Evolutionary conservation across 1,139 yeast species (phyloP), one percentile per base, ranked within the genome.

Genomic region (Wickerhamiella infanticola): DNA sequence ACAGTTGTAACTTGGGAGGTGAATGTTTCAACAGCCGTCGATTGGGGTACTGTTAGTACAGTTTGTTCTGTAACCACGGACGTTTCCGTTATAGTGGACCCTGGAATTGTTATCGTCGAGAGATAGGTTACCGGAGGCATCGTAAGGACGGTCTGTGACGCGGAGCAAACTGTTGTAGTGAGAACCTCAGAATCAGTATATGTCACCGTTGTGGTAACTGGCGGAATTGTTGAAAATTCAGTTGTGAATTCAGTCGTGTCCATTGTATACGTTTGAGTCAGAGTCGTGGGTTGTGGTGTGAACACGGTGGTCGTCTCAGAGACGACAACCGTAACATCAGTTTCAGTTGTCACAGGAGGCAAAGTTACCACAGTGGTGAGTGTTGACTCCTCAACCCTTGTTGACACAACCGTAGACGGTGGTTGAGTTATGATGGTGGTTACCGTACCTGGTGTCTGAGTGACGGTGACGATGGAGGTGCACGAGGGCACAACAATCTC

Each of bases 401-500:
- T 3, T 5, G 44, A 24, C 6, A 41, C 36, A 3, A 40, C 36
- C 3, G 44, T 41, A 5, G 33, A 31, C 18, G 44, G 36, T 3
- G 39, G 4, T 35, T 26, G 39, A 5, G 38, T 36, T 9, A 35
- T 18, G 24, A 27, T 36, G 36, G 27, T 41, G 13, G 39, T 36
- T 11, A 41, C 18, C 5, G 26, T 38, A 18, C 23, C n/a, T 7
- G 40, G 35, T 8, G 44, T 35, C 13, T 24, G 26, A 5, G 44
- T 41, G 18, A 13, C 35, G 11, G 44, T 41, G 7, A 41, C 44
- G 3, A 24, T 36, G 3, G 44, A 41, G 3, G 40, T 36, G 11
- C 23, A 26, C 3, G 26, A 35, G n/a, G 39, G 40, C 23, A 35
- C 13, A 3, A 40, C 36, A 6, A 37, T 26, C 3, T 24, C 18